Base-by-base conservation (phyloP, 768 basidiomycete species). In the Brasilioporus rufonigricans region DNA sequence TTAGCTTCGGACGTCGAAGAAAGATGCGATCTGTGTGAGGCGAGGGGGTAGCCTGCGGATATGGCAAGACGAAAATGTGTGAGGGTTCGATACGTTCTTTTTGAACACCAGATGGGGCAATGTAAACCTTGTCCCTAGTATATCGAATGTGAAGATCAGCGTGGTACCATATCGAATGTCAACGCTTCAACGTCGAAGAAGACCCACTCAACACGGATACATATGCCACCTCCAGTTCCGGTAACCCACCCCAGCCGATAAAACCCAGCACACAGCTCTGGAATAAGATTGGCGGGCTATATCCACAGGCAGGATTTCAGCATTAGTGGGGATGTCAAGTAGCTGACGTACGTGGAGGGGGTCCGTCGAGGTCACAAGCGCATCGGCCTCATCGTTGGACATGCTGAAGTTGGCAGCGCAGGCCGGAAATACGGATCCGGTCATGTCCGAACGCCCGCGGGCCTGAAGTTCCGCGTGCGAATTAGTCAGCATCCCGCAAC, bases 191-290 rank as follows among this genome's bases (percentile, higher is more conserved):
- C n/a, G 1, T 45, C 16, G n/a, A 35, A 38, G 24, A 18, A 39
- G 11, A 66, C 83, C 14, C 56, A 88, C 89, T 79, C 84, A 40
- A 76, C 69, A 19, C 88, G 81, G 57, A 92, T 91, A 57, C 82
- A 84, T 56, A 91, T 90, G 1, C 89, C 89, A 24, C 84, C 85
- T 7, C 91, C 92, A 2, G 93, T 94, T 16, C 93, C 92, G 3
- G 92, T 94, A 1, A 94, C 93, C 93, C 93, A 94, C 14, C 93
- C 93, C 21, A 94, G 80, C 72, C 57, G 80, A 80, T 94, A 94
- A 71, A 95, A 94, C 7, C 84, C 81, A 41, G 82, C 76, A 69
- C 93, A 95, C 1, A 95, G 78, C 65, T 91, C 89, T 31, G 89
- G 89, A 50, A 94, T 94, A 58, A 94, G 78, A 70, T 92, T 93